Evolutionary conservation across 202 grass and related monocot species (phyloP).

Genomic region (Setaria viridis): DNA sequence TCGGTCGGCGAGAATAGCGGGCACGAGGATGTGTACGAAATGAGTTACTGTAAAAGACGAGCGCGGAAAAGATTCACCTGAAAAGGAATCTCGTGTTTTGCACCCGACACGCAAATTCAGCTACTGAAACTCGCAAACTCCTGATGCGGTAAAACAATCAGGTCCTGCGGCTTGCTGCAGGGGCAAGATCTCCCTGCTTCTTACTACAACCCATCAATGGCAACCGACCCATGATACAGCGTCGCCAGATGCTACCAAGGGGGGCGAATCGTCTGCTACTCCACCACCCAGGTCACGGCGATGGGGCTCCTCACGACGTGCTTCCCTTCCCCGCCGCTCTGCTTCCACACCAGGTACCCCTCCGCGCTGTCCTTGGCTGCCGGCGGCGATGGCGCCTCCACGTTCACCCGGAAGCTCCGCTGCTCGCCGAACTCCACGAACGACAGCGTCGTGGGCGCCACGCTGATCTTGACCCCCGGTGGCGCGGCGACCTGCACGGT

Average conservation of each 20-base stretch:
- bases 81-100: not conserved
- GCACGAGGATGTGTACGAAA: not conserved
- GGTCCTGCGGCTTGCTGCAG: not conserved
- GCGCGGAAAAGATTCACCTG: not conserved
- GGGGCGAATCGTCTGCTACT: not conserved
- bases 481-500: conserved; percentile 52
- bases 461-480: conserved; percentile 52
- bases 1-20: not conserved
- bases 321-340: conserved; percentile 40
- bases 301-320: conserved; percentile 90
- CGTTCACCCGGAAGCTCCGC: conserved; percentile 59
- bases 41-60: not conserved
- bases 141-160: conserved; percentile 20
- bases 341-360: conserved; percentile 72
- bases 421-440: conserved; percentile 69
- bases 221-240: not conserved
- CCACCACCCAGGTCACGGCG: conserved; percentile 61
- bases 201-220: not conserved
- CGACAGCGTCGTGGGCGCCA: conserved; percentile 55
- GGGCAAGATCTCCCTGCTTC: conserved; percentile 25
- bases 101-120: not conserved
- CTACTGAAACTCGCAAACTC: not conserved
- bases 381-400: conserved; percentile 44
- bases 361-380: conserved; percentile 34
- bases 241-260: not conserved